These are phyloP conservation scores for Blastocystis sp. DNA, from an alignment of 352 stramenopile genomes.

Conservation along the genomic window DNA sequence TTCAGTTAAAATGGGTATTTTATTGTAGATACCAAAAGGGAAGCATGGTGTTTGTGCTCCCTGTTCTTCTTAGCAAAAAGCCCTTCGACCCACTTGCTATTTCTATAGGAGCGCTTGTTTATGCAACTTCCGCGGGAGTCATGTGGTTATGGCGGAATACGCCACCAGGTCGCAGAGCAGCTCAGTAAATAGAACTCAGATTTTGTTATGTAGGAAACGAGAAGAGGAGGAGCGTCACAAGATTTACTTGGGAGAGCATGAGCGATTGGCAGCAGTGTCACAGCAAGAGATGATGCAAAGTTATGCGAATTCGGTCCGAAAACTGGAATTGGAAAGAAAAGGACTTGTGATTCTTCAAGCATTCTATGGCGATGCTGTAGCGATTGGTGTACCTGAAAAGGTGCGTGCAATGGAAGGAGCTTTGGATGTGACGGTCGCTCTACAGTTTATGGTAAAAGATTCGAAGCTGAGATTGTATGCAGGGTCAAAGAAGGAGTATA, in stretches of 20 bases:
- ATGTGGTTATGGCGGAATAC: neutral
- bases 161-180: neutral
- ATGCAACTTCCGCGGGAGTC: neutral
- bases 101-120: neutral
- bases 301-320: neutral
- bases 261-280: neutral
- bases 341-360: conserved; percentile 5
- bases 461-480: conserved; percentile 22
- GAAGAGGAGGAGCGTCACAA: neutral
- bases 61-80: neutral
- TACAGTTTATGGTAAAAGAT: conserved; percentile 49
- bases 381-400: neutral
- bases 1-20: neutral
- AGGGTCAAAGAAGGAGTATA: conserved; percentile 17
- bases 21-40: neutral
- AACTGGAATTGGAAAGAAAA: neutral
- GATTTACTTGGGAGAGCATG: neutral
- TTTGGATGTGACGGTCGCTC: conserved; percentile 3
- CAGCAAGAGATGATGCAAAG: conserved; percentile 18
- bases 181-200: neutral
- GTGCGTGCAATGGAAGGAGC: neutral
- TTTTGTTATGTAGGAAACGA: neutral
- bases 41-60: neutral
- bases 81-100: neutral
- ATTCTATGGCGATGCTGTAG: neutral